Conservation (phyloP, 768 basidiomycete species). For the Trametes cingulata region DNA sequence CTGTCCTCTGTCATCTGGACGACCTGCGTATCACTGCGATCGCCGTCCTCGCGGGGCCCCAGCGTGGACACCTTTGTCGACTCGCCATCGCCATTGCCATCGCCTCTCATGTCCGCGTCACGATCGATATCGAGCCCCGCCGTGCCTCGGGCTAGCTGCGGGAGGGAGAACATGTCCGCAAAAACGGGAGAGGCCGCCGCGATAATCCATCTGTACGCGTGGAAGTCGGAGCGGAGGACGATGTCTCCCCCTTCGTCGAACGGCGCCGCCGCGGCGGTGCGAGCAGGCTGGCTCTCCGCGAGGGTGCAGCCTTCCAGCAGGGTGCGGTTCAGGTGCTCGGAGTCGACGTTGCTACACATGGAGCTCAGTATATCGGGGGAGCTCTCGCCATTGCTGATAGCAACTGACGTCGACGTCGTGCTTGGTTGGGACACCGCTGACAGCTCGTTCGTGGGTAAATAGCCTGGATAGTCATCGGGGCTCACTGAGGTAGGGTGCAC, state of each 20-base stretch:
- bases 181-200: constrained; percentile 20
- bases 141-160: neutral
- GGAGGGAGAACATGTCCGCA: constrained; percentile 18
- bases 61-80: neutral
- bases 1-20: constrained; percentile 18
- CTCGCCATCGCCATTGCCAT: neutral
- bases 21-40: constrained; percentile 16
- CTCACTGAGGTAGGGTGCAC: too few relatives aligned
- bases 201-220: constrained; percentile 7
- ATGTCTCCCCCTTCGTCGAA: constrained; percentile 18
- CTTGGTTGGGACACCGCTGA: too few relatives aligned
- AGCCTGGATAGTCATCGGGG: too few relatives aligned
- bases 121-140: too few relatives aligned
- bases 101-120: too few relatives aligned
- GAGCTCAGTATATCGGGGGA: too few relatives aligned
- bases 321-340: too few relatives aligned
- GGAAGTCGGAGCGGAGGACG: constrained; percentile 24
- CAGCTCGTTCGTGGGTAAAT: too few relatives aligned
- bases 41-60: neutral
- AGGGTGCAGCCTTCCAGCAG: neutral
- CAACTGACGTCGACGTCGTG: too few relatives aligned
- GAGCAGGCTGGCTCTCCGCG: too few relatives aligned
- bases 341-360: too few relatives aligned
- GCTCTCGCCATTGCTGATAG: too few relatives aligned
- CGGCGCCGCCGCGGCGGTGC: neutral